Evolutionary conservation across 2,329 filamentous ascomycete genomes (phyloP), one percentile per base, ranked within the genome.

Genomic region (Trematosphaeria pertusa): DNA sequence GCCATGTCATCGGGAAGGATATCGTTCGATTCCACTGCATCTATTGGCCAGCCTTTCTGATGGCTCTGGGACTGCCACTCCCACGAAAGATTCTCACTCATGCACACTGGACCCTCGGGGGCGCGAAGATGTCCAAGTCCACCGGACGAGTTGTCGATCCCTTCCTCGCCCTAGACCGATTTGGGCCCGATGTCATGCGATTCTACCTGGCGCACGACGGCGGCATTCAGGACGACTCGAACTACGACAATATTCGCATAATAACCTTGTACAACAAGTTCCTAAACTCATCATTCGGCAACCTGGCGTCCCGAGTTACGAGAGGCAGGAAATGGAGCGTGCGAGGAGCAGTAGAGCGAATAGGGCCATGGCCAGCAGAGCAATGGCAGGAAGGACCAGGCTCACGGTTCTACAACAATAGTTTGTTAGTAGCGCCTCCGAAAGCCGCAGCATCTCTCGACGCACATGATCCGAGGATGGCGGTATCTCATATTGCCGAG

Each of bases 31-130:
- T 99, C 72, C 95, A 99, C 70, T 93, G 90, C 71, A 87, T 99
- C 37, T 99, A 99, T 78, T 99, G 95, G 94, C 94, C 94, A 0
- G 94, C 94, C 3, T 88, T 99, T 59, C 84, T 99, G 12, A 87
- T 99, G 81, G 93, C 94, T 1, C 78, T 97, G 11, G 86, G 87
- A 40, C 78, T 97, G 4, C 87, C 90, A 1, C 77, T 89, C 1
- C 91, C 94, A 1, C 87, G 86, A 64, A 85, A 86, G 53, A 83
- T 99, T 22, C 78, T 99, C 2, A 90, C 90, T 41, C 94, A 99
- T 68, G 91, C 87, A 2, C 94, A 99, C 70, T 99, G 95, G 94
- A 96, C 91, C 11, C 86, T 99, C 74, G 89, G 89, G 45, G 85
- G 85, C 42, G 84, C 86, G 59, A 99, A 99, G 73, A 99, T 99